Percentiles rank a stretch among this genome's conserved stretches.
Conservation (phyloP, 2,329 filamentous ascomycete genomes). For the Pseudogymnoascus sp. region DNA sequence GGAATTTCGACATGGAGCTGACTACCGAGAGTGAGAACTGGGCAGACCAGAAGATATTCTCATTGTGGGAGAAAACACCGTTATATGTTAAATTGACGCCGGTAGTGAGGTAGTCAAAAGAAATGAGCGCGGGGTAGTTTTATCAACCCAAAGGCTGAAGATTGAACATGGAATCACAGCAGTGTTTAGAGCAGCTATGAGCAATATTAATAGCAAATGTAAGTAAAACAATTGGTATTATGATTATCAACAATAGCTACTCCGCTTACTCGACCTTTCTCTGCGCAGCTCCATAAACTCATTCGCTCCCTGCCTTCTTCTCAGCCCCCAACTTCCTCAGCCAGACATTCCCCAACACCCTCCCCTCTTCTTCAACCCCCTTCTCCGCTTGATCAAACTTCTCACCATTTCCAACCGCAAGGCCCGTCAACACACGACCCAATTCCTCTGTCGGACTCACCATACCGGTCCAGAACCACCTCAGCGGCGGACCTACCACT, state of each 20-base stretch:
- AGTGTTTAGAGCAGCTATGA: not conserved
- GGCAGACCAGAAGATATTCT: slow-evolving; percentile 16
- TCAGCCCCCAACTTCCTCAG: slow-evolving; percentile 33
- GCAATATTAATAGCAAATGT: not conserved
- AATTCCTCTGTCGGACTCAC: slow-evolving; percentile 41
- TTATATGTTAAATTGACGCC: slow-evolving; percentile 15
- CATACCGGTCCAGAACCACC: slow-evolving; percentile 26
- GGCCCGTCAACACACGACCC: slow-evolving; percentile 39
- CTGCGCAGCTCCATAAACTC: not conserved
- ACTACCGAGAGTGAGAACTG: slow-evolving; percentile 12
- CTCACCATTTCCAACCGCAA: slow-evolving; percentile 42
- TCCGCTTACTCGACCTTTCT: not conserved
- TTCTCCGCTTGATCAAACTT: slow-evolving; percentile 30
- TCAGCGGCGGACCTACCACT: slow-evolving; percentile 21
- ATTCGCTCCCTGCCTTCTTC: not conserved
- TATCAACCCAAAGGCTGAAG: not conserved
- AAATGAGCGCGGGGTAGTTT: not conserved
- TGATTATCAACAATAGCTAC: not conserved
- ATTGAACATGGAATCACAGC: not conserved
- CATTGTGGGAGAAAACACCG: slow-evolving; percentile 18
- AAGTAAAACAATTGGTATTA: not conserved
- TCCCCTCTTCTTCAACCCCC: slow-evolving; percentile 32
- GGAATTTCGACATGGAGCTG: slow-evolving; percentile 19
- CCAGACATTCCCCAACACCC: slow-evolving; percentile 32
- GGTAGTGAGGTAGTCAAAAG: not conserved